A percentile compares a stretch with the other conserved stretches of the same genome.
Evolutionary conservation across 768 basidiomycete genomes (phyloP).

Genomic region (Leccinum obscurum): DNA sequence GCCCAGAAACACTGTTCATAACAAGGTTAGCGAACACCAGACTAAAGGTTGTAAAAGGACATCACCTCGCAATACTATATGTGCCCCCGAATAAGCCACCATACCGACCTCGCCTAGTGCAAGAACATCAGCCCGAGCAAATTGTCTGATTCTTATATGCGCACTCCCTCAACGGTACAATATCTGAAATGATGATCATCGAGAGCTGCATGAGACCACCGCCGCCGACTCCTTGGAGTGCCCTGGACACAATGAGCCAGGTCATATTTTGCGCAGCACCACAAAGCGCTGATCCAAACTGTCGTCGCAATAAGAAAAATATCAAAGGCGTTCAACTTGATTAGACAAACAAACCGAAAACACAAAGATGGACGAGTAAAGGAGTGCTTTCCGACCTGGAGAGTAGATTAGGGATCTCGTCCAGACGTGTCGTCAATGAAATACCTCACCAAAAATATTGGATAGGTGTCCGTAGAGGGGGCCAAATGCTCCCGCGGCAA

Average conservation of each 20-base stretch:
- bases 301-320: conserved; percentile 3
- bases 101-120: not conserved
- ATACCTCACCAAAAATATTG: conserved; percentile 44
- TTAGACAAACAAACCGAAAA: conserved; percentile 56
- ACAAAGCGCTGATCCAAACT: conserved; percentile 79
- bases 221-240: conserved; percentile 81
- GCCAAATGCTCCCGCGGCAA: conserved; percentile 62
- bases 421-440: not conserved
- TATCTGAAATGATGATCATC: conserved; percentile 79
- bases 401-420: not conserved
- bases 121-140: not conserved
- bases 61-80: not conserved
- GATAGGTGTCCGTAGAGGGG: conserved; percentile 80
- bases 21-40: not conserved
- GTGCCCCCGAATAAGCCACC: not conserved
- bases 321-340: not conserved
- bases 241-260: conserved; percentile 75
- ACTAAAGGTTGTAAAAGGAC: conserved; percentile 32
- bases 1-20: conserved; percentile 59
- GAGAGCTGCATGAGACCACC: conserved; percentile 76
- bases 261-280: conserved; percentile 77
- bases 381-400: conserved; percentile 63
- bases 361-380: conserved; percentile 59
- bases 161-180: conserved; percentile 77
- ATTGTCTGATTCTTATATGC: conserved; percentile 17